Evolutionary conservation across 345 rosid genomes (phyloP), one percentile per base, ranked within the genome.

Genomic region (Bretschneidera sinensis): DNA sequence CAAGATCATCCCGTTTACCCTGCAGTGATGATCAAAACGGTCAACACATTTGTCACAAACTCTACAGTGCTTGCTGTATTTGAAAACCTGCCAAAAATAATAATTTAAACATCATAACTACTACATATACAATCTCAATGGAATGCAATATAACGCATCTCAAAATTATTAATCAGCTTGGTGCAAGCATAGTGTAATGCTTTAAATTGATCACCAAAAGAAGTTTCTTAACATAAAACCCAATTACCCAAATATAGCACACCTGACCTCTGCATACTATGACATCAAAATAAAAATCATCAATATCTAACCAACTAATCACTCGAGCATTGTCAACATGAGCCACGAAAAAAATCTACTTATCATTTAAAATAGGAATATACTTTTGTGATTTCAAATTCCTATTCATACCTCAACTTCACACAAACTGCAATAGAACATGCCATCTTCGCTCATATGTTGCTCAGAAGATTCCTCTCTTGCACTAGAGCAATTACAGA

Each of bases 1-100:
- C 1, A 11, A 11, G 11, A 39, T 4, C 2, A 5, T 43, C 47
- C 48, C 45, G 2, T 34, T 5, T 86, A 94, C 97, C 97, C 96
- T 80, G 92, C 97, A 90, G 72, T 94, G 99, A 78, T 94, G 99
- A 75, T 90, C 99, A 54, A 90, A 94, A 48, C 73, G 76, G 67
- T 94, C 85, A 5, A 94, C 97, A 54, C 97, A 90, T 78, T 94
- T 94, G 80, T 94, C 97, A 50, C 97, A 90, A 49, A 94, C 97
- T 77, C 99, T 79, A 59, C 99, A 94, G 72, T 90, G 99, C 78
- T 94, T 94, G 85, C 97, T 94, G 76, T 90, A 86, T 73, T 85
- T 94, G 80, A 81, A 88, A 62, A 94, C 99, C 96, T 94, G 81
- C 31, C 66, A 61, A 70, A 25, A 73, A 24, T 4, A 63, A 25